Evolutionary conservation across 1,284 basidiomycete species (phyloP).

Genomic region (Blastosporella zonata): DNA sequence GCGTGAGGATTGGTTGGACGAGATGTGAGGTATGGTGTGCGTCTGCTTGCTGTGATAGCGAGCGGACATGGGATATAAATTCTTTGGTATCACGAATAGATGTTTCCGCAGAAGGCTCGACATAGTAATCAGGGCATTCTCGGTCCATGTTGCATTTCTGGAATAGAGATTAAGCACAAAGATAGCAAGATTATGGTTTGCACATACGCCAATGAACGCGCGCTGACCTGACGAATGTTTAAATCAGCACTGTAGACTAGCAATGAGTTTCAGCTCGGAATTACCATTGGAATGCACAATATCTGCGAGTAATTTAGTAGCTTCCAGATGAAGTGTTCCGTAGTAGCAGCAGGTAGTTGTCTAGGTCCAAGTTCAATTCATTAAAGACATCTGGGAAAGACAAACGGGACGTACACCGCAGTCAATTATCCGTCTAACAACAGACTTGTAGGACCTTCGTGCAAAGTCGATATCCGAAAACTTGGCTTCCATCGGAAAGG

Average conservation of each 20-base stretch:
- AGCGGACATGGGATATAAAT: slow-evolving; percentile 71
- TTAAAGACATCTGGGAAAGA: neutral
- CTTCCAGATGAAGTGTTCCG: slow-evolving; percentile 78
- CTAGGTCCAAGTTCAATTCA: slow-evolving; percentile 34
- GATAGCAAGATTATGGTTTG: neutral
- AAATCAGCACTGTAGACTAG: neutral
- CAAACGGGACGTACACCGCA: slow-evolving; percentile 58
- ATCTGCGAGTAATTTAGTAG: slow-evolving; percentile 80
- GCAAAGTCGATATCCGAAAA: slow-evolving; percentile 80
- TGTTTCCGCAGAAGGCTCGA: slow-evolving; percentile 58
- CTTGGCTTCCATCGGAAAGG: slow-evolving; percentile 87
- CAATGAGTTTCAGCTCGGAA: slow-evolving; percentile 10
- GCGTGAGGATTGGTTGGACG: slow-evolving; percentile 89
- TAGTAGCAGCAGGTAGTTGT: slow-evolving; percentile 96
- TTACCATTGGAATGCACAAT: slow-evolving; percentile 65
- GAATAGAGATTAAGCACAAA: neutral
- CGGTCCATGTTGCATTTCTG: slow-evolving; percentile 96
- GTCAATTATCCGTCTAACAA: slow-evolving; percentile 75
- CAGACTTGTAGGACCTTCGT: slow-evolving; percentile 62
- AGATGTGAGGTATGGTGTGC: slow-evolving; percentile 35
- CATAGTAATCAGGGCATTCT: slow-evolving; percentile 68
- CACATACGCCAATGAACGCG: slow-evolving; percentile 38
- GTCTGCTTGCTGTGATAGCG: slow-evolving; percentile 37
- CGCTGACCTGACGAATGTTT: slow-evolving; percentile 65
- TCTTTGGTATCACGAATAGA: slow-evolving; percentile 62